Evolutionary conservation across 2,329 filamentous ascomycete genomes (phyloP).

Genomic region (Madurella mycetomatis): DNA sequence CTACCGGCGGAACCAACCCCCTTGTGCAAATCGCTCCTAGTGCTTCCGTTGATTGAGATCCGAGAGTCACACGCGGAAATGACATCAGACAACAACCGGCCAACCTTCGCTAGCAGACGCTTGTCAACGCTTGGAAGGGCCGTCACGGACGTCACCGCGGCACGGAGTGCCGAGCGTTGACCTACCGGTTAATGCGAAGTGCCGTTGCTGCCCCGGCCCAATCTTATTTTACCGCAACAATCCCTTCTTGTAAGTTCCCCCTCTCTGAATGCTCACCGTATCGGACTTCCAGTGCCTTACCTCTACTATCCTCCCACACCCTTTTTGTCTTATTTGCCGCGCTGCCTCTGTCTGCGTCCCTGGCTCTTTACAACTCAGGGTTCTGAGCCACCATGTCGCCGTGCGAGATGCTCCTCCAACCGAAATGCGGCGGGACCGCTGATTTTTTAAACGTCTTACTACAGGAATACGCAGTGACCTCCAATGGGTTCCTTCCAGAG

Average conservation of each 20-base stretch:
- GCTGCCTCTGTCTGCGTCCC: too few species aligned
- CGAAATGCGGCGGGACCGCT: background rate
- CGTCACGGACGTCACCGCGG: slow-evolving; percentile 1
- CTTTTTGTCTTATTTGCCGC: background rate
- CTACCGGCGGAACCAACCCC: too few species aligned
- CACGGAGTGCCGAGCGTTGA: background rate
- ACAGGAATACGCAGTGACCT: slow-evolving; percentile 18
- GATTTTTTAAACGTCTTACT: background rate
- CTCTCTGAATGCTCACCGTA: too few species aligned
- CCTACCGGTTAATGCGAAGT: background rate
- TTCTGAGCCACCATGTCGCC: slow-evolving; percentile 17
- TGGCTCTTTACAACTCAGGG: background rate
- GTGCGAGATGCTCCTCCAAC: slow-evolving; percentile 7
- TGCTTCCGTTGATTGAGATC: too few species aligned
- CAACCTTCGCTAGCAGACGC: background rate
- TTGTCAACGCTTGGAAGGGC: background rate
- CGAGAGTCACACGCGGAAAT: background rate
- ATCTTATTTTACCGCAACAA: background rate
- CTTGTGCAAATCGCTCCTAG: background rate
- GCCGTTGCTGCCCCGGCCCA: slow-evolving; percentile 4
- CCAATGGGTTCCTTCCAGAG: slow-evolving; percentile 72
- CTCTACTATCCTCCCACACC: too few species aligned
- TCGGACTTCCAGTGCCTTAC: too few species aligned
- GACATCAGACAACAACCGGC: slow-evolving; percentile 8
- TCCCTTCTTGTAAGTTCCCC: too few species aligned